phyloP scores from a whole-genome alignment of 108 stramenopile genomes.

The Seminavis robusta region DNA sequence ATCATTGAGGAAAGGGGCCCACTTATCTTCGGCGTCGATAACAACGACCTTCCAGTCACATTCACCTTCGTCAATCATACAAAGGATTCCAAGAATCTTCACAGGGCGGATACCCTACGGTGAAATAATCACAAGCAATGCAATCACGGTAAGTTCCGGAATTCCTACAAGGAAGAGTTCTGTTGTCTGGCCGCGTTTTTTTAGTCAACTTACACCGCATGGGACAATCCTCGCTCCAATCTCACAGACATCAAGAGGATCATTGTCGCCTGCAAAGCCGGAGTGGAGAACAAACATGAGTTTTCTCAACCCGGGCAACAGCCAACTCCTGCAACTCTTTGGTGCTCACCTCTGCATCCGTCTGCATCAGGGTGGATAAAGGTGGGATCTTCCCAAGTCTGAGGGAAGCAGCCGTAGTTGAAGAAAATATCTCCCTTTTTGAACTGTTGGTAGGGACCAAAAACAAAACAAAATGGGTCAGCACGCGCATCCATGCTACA shows the following conservation, averaged over 20 bases:
- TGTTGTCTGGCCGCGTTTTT: not conserved
- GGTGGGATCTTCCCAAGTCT: slow-evolving; percentile 98
- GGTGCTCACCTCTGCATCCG: slow-evolving; percentile 70
- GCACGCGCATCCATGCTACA: not conserved
- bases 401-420: slow-evolving; percentile 98
- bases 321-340: slow-evolving; percentile 2
- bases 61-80: slow-evolving; percentile 99
- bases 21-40: slow-evolving; percentile 93
- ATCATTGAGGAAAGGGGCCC: slow-evolving; percentile 94
- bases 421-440: slow-evolving; percentile 96
- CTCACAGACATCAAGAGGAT: slow-evolving; percentile 94
- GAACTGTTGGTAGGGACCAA: slow-evolving; percentile 38
- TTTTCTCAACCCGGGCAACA: not conserved
- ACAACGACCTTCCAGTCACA: slow-evolving; percentile 97
- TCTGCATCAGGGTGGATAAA: slow-evolving; percentile 91
- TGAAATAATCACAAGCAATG: not conserved
- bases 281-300: not conserved
- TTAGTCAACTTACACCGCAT: slow-evolving; percentile 62
- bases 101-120: slow-evolving; percentile 84
- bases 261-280: slow-evolving; percentile 64
- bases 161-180: not conserved
- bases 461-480: not conserved
- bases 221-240: slow-evolving; percentile 73
- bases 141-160: not conserved
- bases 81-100: slow-evolving; percentile 95